Base-by-base conservation (phyloP, 192 early-diverging fungal genomes). In the Entophlyctis helioformis region DNA sequence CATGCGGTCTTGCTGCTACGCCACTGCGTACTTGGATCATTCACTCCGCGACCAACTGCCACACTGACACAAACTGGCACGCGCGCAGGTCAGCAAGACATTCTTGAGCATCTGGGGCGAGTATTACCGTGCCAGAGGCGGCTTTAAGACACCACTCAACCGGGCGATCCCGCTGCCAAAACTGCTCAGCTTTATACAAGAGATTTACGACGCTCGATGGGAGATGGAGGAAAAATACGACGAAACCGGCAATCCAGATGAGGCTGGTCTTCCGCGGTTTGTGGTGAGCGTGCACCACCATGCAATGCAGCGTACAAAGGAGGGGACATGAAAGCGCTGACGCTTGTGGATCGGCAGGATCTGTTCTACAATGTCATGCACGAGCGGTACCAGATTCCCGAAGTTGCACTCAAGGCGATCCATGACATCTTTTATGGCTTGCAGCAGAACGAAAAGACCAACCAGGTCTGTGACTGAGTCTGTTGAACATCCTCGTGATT, bases 341-440 rank as follows among this genome's bases (percentile, higher is more conserved):
- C n/a, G n/a, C n/a, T n/a, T n/a, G n/a, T n/a, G n/a, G n/a, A n/a
- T 12, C 25, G 19, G 12, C 44, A 72, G 67, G 67, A 74, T 34
- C 58, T 56, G 23, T 71, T 74, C 36, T 71, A 63, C 35, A 62
- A 67, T 18, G 42, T 54, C 34, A 58, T 74, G 57, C 25, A 38
- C 9, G 35, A 61, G 12, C 24, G 62, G n/a, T 74, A 74, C 39
- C 61, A 64, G 44, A 54, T 64, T 28, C 25, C 29, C 39, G 58
- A 62, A 10, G 53, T 71, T 34, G 53, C 59, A 12, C 38, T 56
- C 10, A 69, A 70, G 39, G 64, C 61, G 29, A 54, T 57, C 3
- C 67, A 71, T 47, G 71, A 74, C 42, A 34, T 74, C 20, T 61
- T 69, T 15, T 60, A 10, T 34, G 15, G 33, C 8, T 34, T 19